Conservation (phyloP, 805 yeast genomes). For the Wickerhamiella sorbophila region DNA sequence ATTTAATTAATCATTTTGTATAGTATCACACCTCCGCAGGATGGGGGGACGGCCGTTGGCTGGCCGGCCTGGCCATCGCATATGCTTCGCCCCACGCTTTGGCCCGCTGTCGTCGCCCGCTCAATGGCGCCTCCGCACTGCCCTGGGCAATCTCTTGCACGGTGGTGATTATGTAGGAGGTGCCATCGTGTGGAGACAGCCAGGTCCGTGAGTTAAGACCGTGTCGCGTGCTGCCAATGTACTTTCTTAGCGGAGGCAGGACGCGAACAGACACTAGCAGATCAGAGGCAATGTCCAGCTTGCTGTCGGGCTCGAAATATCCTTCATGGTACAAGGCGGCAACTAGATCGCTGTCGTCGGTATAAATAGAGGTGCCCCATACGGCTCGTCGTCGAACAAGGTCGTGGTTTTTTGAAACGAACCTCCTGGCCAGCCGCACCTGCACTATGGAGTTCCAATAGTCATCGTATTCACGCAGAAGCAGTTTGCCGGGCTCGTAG, state of each 20-base stretch:
- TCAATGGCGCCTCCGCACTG: constrained; percentile 19
- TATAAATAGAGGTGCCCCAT: constrained; percentile 90
- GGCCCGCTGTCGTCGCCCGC: constrained; percentile 19
- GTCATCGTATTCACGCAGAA: constrained; percentile 22
- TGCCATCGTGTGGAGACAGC: constrained; percentile 64
- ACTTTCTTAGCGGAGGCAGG: constrained; percentile 53
- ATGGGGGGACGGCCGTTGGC: background rate
- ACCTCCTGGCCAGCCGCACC: constrained; percentile 39
- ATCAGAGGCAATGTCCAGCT: constrained; percentile 31
- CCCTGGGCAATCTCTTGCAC: constrained; percentile 29
- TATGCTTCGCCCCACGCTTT: constrained; percentile 20
- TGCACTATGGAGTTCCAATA: constrained; percentile 32
- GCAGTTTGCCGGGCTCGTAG: constrained; percentile 26
- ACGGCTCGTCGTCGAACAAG: constrained; percentile 35
- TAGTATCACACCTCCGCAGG: background rate
- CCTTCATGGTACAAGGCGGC: constrained; percentile 68
- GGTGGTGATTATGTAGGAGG: constrained; percentile 47
- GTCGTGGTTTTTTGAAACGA: constrained; percentile 25
- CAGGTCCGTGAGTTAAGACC: constrained; percentile 67
- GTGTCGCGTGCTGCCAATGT: constrained; percentile 50
- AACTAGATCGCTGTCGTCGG: constrained; percentile 84
- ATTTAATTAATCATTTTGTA: too few species aligned
- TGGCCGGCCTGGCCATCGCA: background rate
- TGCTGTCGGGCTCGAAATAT: constrained; percentile 28
- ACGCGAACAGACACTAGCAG: constrained; percentile 44